Conservation (phyloP, 768 basidiomycete species). For the Rhizopogon rudus region DNA sequence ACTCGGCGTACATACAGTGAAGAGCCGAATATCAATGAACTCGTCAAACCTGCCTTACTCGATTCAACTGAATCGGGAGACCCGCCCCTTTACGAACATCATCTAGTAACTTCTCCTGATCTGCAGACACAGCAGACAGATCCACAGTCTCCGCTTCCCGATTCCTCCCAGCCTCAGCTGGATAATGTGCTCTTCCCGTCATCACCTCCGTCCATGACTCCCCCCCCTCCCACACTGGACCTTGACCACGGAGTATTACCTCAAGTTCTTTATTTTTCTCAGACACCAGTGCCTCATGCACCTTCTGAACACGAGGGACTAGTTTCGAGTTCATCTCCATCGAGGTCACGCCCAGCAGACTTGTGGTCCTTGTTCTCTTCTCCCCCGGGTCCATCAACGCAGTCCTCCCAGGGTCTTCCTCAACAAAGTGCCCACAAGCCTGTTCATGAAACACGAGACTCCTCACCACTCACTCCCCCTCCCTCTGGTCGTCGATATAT, state of each 20-base stretch:
- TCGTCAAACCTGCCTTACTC: too few relatives aligned
- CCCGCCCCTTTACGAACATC: too few relatives aligned
- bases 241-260: not conserved
- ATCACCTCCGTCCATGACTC: not conserved
- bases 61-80: not conserved
- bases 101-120: not conserved
- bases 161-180: constrained; percentile 18
- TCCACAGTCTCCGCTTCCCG: constrained; percentile 3
- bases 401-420: not conserved
- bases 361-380: constrained; percentile 11
- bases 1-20: not conserved
- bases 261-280: too few relatives aligned
- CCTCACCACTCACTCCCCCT: constrained; percentile 7
- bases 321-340: constrained; percentile 6
- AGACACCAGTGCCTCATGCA: not conserved
- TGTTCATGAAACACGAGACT: constrained; percentile 19
- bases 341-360: constrained; percentile 12
- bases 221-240: not conserved
- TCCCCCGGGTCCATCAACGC: constrained; percentile 5
- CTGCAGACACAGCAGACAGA: not conserved
- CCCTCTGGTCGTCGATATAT: constrained; percentile 3
- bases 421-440: not conserved
- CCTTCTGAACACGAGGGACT: not conserved
- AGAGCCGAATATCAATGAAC: not conserved
- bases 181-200: not conserved